These are phyloP conservation scores for Lepidium didymum DNA, from an alignment of 345 rosid species.

Conservation along the genomic window DNA sequence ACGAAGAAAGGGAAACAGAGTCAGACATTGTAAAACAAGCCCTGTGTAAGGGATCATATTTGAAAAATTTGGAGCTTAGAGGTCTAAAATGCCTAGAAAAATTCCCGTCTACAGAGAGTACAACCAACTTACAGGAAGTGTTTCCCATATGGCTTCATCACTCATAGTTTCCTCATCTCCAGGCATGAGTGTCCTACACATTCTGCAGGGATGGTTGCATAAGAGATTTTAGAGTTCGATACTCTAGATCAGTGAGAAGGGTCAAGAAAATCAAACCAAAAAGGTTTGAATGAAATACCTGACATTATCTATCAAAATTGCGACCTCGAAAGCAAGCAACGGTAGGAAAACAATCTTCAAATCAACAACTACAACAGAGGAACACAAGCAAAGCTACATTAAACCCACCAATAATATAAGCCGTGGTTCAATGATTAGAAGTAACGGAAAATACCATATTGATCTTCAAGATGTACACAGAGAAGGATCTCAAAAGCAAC, in stretches of 20 bases:
- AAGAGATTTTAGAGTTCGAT: background rate
- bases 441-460: conserved; percentile 38
- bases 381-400: conserved; percentile 4
- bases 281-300: conserved; percentile 43
- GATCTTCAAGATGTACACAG: conserved; percentile 60
- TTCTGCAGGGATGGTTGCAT: conserved; percentile 36
- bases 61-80: background rate
- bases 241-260: background rate
- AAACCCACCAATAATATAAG: background rate
- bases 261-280: background rate
- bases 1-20: background rate
- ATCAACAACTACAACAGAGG: conserved; percentile 55
- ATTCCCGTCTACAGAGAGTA: background rate
- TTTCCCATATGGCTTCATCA: conserved; percentile 96
- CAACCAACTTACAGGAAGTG: conserved; percentile 67
- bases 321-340: conserved; percentile 57
- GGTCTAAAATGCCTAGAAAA: background rate
- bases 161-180: conserved; percentile 93
- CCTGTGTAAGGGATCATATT: background rate
- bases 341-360: conserved; percentile 84
- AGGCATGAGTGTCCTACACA: conserved; percentile 87
- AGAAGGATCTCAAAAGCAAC: conserved; percentile 82
- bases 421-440: background rate
- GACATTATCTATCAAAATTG: conserved; percentile 78
- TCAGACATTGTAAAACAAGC: background rate